phyloP scores from a whole-genome alignment of 2,329 filamentous ascomycete species.

The Cercospora sojina region DNA sequence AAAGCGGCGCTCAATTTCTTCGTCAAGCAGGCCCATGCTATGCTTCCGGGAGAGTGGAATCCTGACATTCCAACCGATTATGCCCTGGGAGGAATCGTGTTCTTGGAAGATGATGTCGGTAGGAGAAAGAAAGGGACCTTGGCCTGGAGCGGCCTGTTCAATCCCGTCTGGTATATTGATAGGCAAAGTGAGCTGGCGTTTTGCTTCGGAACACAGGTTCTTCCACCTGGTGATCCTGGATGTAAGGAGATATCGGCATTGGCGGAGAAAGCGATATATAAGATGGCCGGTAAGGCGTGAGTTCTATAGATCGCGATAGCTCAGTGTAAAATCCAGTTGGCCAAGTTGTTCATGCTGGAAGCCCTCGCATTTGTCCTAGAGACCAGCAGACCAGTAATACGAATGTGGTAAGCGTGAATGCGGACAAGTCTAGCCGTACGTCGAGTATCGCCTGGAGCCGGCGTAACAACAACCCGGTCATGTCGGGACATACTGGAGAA shows the following conservation, averaged over 20 bases:
- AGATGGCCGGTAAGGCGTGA: slow-evolving; percentile 37
- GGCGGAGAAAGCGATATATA: slow-evolving; percentile 46
- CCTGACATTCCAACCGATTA: slow-evolving; percentile 36
- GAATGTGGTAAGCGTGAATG: background rate
- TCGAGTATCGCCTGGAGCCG: background rate
- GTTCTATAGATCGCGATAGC: background rate
- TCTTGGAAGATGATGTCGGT: slow-evolving; percentile 41
- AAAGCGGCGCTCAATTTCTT: slow-evolving; percentile 34
- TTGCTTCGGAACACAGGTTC: slow-evolving; percentile 46
- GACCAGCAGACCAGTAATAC: background rate
- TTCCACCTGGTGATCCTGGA: slow-evolving; percentile 44
- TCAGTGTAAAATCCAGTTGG: background rate
- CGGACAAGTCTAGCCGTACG: background rate
- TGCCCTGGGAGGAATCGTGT: slow-evolving; percentile 47
- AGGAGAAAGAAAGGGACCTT: slow-evolving; percentile 44
- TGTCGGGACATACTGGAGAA: background rate
- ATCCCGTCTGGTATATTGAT: slow-evolving; percentile 49
- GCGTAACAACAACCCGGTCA: background rate
- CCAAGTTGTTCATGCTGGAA: background rate
- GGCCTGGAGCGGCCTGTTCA: slow-evolving; percentile 50
- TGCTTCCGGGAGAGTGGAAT: slow-evolving; percentile 39
- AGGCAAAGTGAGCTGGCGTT: slow-evolving; percentile 43
- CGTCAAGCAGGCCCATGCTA: slow-evolving; percentile 32
- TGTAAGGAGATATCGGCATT: slow-evolving; percentile 38
- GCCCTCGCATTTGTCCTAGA: background rate